Base-by-base conservation (phyloP, 306 rosid genomes). In the Carpinus fangiana region DNA sequence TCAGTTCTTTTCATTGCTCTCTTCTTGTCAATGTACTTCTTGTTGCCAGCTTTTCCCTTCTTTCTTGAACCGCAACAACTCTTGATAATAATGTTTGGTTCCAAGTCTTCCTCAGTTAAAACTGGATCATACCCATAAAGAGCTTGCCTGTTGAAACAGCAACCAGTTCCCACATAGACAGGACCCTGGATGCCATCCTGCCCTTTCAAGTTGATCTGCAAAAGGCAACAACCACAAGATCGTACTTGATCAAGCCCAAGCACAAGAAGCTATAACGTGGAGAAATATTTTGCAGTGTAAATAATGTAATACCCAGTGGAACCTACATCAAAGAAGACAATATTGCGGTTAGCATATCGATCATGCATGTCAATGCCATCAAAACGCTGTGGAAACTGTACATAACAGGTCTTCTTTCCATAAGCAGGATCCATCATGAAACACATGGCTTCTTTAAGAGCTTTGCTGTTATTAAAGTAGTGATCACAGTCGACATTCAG, bases 301-400 rank as follows among this genome's bases (percentile, higher is more conserved):
- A 31, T 31, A 31, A 31, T 31, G 34, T 31, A 57, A 73, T 18
- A 65, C 65, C 41, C 55, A 54, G 68, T n/a, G 72, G 70, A 34
- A 80, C 99, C 7, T 89, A 96, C 99, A 80, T 96, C 99, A 16
- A 96, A 93, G 87, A 96, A 96, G 81, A 96, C 99, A 72, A 96
- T 93, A 79, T 96, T 96, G 70, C 99, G 96, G 88, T 96, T 96
- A 79, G 99, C 99, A 85, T 96, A 96, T 93, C 99, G 96, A 96
- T 96, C 99, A 9, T 93, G 98, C 84, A 81, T 23, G 21, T 96
- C 99, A 88, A 96, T 96, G 88, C 99, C 99, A 76, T 96, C 99
- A 43, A 96, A 96, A 71, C 99, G 90, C 88, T 96, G 99, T 20
- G 99, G 99, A 82, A 96, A 96, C 82, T 96, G 99, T 47, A 96